phyloP scores from a whole-genome alignment of 306 rosid genomes.

The Sesbania bispinosa region DNA sequence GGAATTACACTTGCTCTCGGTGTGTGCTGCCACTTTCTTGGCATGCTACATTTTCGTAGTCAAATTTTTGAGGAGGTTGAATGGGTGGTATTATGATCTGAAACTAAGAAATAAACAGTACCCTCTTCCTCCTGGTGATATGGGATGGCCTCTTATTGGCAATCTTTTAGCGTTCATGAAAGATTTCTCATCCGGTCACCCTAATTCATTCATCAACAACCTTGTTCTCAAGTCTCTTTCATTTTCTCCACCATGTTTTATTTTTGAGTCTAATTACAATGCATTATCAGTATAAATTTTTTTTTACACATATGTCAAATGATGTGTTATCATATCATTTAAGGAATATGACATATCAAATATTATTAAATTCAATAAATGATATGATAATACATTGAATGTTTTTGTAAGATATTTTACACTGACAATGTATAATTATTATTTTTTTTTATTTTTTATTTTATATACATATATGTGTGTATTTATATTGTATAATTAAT shows the following conservation, averaged over 20 bases:
- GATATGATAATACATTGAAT: too few relatives aligned
- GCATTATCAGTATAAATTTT: too few relatives aligned
- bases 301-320: too few relatives aligned
- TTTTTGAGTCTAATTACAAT: too few relatives aligned
- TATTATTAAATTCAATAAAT: too few relatives aligned
- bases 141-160: slow-evolving; percentile 19
- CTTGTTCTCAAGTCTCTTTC: background rate
- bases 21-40: background rate
- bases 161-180: background rate
- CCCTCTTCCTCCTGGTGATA: background rate
- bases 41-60: background rate
- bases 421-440: too few relatives aligned
- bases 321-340: too few relatives aligned
- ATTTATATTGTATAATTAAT: too few relatives aligned
- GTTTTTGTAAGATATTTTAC: too few relatives aligned
- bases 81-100: slow-evolving; percentile 1
- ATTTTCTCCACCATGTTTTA: background rate
- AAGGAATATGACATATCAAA: too few relatives aligned
- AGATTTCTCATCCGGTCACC: background rate
- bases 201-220: slow-evolving; percentile 8
- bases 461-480: too few relatives aligned
- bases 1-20: background rate
- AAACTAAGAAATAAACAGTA: background rate
- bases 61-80: background rate
- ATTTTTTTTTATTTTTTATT: too few relatives aligned